Conservation (phyloP, 352 stramenopile genomes). For the Hyaloperonospora brassicae region DNA sequence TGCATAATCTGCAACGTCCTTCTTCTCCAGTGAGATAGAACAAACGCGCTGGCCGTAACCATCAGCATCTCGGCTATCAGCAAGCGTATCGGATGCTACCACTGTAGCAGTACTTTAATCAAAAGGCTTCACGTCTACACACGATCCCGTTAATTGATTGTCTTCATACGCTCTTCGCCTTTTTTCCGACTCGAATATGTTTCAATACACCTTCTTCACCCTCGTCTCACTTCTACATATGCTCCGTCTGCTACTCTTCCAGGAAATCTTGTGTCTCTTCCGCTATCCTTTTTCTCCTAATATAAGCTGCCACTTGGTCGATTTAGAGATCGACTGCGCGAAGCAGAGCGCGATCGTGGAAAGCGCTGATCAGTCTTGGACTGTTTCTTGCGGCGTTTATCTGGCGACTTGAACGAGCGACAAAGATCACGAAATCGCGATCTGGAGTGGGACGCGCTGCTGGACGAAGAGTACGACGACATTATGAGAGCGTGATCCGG, state of each 20-base stretch:
- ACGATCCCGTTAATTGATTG: background rate
- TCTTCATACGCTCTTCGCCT: conserved; percentile 5
- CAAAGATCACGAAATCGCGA: conserved; percentile 32
- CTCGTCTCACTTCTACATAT: conserved; percentile 17
- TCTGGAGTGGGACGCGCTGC: conserved; percentile 25
- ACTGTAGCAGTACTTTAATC: background rate
- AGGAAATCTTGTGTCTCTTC: conserved; percentile 17
- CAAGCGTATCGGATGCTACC: background rate
- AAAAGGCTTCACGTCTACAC: conserved; percentile 4
- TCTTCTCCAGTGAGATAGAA: conserved; percentile 7
- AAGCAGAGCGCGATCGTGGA: conserved; percentile 18
- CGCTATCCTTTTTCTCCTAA: conserved; percentile 15
- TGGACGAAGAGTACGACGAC: too few relatives aligned
- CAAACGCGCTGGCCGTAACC: conserved; percentile 1
- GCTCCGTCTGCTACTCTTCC: conserved; percentile 19
- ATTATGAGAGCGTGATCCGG: too few relatives aligned
- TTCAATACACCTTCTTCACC: conserved; percentile 1
- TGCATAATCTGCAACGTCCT: conserved; percentile 5
- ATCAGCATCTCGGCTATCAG: background rate
- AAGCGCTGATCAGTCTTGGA: conserved; percentile 19
- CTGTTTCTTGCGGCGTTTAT: conserved; percentile 25
- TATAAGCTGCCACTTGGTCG: conserved; percentile 21
- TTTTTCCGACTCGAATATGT: conserved; percentile 21
- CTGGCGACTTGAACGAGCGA: conserved; percentile 18
- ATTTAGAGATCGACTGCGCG: conserved; percentile 26